A percentile compares a stretch with the other conserved stretches of the same genome.
Evolutionary conservation across 2,329 filamentous ascomycete species (phyloP).

Genomic region (Monilinia aucupariae): DNA sequence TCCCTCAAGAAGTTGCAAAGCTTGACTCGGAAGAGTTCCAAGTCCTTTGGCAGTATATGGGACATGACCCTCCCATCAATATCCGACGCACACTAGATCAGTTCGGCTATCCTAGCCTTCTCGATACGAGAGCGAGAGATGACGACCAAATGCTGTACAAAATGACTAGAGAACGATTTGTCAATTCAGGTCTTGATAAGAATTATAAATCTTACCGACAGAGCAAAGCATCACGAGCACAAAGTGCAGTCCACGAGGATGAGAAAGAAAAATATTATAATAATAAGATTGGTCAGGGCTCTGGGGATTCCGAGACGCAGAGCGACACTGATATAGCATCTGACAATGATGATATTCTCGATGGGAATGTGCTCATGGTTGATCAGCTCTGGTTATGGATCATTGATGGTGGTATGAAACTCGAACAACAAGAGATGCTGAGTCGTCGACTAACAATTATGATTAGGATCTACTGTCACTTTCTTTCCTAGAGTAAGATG

Average conservation of each 20-base stretch:
- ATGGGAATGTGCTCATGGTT: slow-evolving; percentile 19
- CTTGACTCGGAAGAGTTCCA: slow-evolving; percentile 17
- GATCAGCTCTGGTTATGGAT: slow-evolving; percentile 20
- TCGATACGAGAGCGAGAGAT: slow-evolving; percentile 16
- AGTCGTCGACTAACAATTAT: neutral
- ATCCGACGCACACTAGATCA: slow-evolving; percentile 18
- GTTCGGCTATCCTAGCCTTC: slow-evolving; percentile 19
- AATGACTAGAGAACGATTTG: neutral
- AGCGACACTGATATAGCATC: slow-evolving; percentile 1
- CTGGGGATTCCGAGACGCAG: neutral
- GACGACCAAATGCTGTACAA: slow-evolving; percentile 9
- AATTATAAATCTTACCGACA: no score
- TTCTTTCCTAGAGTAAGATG: neutral
- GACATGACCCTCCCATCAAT: slow-evolving; percentile 20
- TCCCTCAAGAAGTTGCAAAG: slow-evolving; percentile 13
- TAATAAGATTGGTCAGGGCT: neutral
- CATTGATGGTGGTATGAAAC: slow-evolving; percentile 14
- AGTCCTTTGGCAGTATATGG: slow-evolving; percentile 19
- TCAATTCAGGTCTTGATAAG: neutral
- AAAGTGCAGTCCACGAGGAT: neutral
- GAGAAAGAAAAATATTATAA: neutral
- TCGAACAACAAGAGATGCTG: neutral
- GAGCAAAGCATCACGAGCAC: neutral
- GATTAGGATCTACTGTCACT: neutral
- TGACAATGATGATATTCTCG: slow-evolving; percentile 16